Base-by-base conservation (phyloP, 1,284 basidiomycete species). In the Ganoderma boninense region DNA sequence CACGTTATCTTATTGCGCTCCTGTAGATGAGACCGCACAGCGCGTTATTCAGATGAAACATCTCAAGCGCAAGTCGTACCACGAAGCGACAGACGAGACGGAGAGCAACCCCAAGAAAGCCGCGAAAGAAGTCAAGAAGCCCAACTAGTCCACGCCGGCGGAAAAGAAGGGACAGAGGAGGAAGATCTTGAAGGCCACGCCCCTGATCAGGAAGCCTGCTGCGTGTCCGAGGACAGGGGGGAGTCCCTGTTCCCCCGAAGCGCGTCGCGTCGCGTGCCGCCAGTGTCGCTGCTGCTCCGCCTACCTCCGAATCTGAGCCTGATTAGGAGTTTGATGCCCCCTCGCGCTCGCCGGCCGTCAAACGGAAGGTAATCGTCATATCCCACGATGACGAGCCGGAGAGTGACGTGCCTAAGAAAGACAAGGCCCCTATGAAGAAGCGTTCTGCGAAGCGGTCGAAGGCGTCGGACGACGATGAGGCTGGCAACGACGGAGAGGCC, bases 31-130 rank as follows among this genome's bases (percentile, higher is more conserved):
- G 71, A 84, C 85, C 54, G 82, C 85, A 5, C 82, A 84, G 16
- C 80, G 83, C 29, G 84, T 87, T 59, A 84, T 86, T 0, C 82
- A 84, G 6, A 87, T 88, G 18, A 95, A 94, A 77, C 87, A 94
- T 32, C 83, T 94, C 56, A 92, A 90, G 77, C 94, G 94, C 61
- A 92, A 90, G 78, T 84, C 86, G 7, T 93, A 92, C 77, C 87
- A 88, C 57, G 85, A 91, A 26, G 87, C 88, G 23, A 87, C 82
- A 3, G 84, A 85, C 63, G 75, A 71, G 4, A 77, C 83, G 1
- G 67, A 62, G 68, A 75, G 80, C 66, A 78, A 81, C 65, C 6
- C 5, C 35, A 38, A 29, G 26, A 29, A 29, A 29, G 26, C 26
- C 26, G 26, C 26, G 26, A 29, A 29, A 29, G 26, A 29, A 29